Base-by-base conservation (phyloP, 2,329 filamentous ascomycete genomes). In the Colletotrichum lupini region DNA sequence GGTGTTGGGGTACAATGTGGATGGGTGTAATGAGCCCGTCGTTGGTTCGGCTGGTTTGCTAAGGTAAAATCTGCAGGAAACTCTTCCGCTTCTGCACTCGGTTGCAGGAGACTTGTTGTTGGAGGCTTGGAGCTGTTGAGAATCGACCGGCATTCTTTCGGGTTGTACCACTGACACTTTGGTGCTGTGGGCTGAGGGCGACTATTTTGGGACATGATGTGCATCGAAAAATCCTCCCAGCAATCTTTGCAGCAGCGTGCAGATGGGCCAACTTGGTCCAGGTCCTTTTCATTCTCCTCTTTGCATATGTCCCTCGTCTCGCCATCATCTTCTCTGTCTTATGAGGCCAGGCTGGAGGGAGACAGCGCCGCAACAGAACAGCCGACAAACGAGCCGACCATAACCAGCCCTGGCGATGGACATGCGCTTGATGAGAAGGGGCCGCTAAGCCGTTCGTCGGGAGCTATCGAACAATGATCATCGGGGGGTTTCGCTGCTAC, bases 171-270 rank as follows among this genome's bases (percentile, higher is more conserved):
- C 57, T 67, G 49, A 56, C 70, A 52, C 16, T 46, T 42, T 70
- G 60, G 30, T 46, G 59, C 49, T 63, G 55, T 70, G 70, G 69
- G 60, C 42, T 57, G 53, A 66, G 60, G 37, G 42, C 26, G 60
- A 42, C 73, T 73, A 73, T 73, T 75, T 75, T 72, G 30, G 73
- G 73, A 73, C 65, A 75, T 70, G 73, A 73, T 73, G 70, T 69
- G 73, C 73, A 62, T 59, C 57, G 65, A 55, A 28, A 57, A 57
- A 73, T 66, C 42, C 64, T 55, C 55, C 59, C 69, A 52, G 65
- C 62, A 63, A 53, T 52, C 19, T 57, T 49, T 55, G 62, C 68
- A 72, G 57, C 42, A 71, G 28, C 52, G 22, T 67, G 32, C 68
- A 63, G 61, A 62, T 64, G 49, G 35, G 4, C 71, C 68, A 30